Evolutionary conservation across 1,284 basidiomycete species (phyloP), one percentile per base, ranked within the genome.

Genomic region (Rhodotorula sp.): DNA sequence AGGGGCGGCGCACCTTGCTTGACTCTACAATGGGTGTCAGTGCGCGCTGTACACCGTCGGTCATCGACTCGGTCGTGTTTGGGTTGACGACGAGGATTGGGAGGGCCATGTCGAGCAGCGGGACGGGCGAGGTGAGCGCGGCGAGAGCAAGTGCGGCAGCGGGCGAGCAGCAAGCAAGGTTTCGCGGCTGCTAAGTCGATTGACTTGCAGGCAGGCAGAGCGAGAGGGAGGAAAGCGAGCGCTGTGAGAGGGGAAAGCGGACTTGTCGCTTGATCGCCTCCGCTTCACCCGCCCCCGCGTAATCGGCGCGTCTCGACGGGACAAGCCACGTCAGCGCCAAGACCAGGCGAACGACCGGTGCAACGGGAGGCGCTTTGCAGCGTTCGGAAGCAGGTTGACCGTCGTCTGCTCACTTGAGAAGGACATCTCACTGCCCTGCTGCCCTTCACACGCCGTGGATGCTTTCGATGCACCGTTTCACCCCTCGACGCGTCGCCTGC

Each of bases 61-160:
- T 85, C 80, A 85, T 84, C 15, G 80, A 82, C 56, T 77, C 66
- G 0, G 85, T 84, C 13, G 85, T 84, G 74, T 86, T 86, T 7
- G 86, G 85, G 72, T 86, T 86, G 77, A 86, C 81, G 56, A 86
- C 76, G 17, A 86, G 83, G 60, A 86, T 78, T 61, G 54, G 64
- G 22, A 67, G 57, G 32, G 53, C 25, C 65, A 61, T 61, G 19
- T 34, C 22, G 53, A 44, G 39, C 15, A 44, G 44, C 13, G 44
- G 19, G 44, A 21, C 15, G 10, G 15, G 44, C 13, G 44, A 44
- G 44, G 44, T 17, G 19, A 13, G 29, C 13, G n/a, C 6, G 50
- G n/a, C 27, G 53, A 4, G 39, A 27, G 27, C 41, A 21, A 10
- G 25, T 34, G 34, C 15, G 19, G 53, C 21, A n/a, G 59, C 19